Base-by-base conservation (phyloP, 208 protist species). In the Angomonas deanei region DNA sequence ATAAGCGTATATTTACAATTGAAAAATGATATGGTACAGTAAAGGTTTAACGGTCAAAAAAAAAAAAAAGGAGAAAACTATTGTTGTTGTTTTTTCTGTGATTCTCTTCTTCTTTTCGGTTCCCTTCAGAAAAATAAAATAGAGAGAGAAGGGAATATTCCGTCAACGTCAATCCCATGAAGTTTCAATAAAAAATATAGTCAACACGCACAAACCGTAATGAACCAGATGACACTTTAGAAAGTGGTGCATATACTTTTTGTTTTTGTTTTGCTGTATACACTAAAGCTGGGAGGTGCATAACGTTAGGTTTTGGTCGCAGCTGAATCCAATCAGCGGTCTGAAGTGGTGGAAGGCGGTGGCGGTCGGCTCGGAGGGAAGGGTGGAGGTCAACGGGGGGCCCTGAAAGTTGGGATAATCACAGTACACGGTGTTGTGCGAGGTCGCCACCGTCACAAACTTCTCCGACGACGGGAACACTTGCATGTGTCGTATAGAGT, bases 261-360 rank as follows among this genome's bases (percentile, higher is more conserved):
- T n/a, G n/a, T n/a, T n/a, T n/a, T n/a, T n/a, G n/a, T n/a, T n/a
- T n/a, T n/a, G n/a, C n/a, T 6, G 23, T 27, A 47, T 3, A 23
- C 56, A 15, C 0, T 42, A 34, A 17, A 34, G 36, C 11, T 33
- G n/a, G 8, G 24, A 17, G n/a, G 8, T n/a, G 31, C 39, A 42
- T 58, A n/a, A 5, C 46, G 61, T 64, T 61, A 23, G 49, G 32
- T 21, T 66, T 61, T 61, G 46, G 26, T 59, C 74, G 13, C 61
- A 32, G 26, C 69, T 61, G 32, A 76, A 61, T 49, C 62, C 72
- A 49, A 81, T 30, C 19, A 77, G 56, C 10, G 70, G 67, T 19
- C 64, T 66, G 53, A 77, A 81, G 11, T 70, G 61, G 52, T 81
- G 75, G 24, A 81, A 66, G 26, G 32, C 24, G 28, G 13, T 17